Base-by-base conservation (phyloP, 192 early-diverging fungal species). In the Coemansia sp. region DNA sequence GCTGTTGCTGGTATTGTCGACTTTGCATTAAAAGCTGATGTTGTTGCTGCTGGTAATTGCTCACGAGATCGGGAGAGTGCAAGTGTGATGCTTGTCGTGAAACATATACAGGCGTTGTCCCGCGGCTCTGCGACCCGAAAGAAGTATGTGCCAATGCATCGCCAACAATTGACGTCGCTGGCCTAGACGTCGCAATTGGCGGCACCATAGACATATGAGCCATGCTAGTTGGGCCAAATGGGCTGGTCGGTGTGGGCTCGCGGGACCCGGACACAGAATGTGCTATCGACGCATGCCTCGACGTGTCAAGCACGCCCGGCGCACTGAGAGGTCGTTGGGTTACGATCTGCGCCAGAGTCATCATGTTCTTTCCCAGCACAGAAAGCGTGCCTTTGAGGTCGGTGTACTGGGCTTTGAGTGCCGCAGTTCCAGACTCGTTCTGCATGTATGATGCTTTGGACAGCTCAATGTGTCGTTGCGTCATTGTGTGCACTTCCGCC, bases 1-100 rank as follows among this genome's bases (percentile, higher is more conserved):
- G 27, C 54, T 69, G 60, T 15, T 59, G 56, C 2, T 62, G 67
- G 1, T 63, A 51, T n/a, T 51, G 57, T 27, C 63, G 67, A n/a
- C 41, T 45, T 19, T 43, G 38, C 10, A 39, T 8, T n/a, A 29
- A 6, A 5, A 29, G 53, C 25, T 29, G 53, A 12, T 55, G 53
- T 2, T 54, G 24, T 14, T 54, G 52, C n/a, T 38, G 32, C 32
- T 35, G 54, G 17, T 10, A 57, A n/a, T n/a, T 57, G 17, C 24
- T 12, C 32, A 37, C 17, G 11, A 32, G 11, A 32, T 56, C 56
- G 19, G 35, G 56, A 5, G 35, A 37, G 10, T 17, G 56, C 19
- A n/a, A 37, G 37, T 57, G 17, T 17, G 15, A 35, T 17, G n/a
- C 19, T 27, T 10, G 3, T 4, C 24, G 25, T n/a, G 53, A 11